Evolutionary conservation across 1,284 basidiomycete species (phyloP).

Genomic region (Cutaneotrichosporon curvatum): DNA sequence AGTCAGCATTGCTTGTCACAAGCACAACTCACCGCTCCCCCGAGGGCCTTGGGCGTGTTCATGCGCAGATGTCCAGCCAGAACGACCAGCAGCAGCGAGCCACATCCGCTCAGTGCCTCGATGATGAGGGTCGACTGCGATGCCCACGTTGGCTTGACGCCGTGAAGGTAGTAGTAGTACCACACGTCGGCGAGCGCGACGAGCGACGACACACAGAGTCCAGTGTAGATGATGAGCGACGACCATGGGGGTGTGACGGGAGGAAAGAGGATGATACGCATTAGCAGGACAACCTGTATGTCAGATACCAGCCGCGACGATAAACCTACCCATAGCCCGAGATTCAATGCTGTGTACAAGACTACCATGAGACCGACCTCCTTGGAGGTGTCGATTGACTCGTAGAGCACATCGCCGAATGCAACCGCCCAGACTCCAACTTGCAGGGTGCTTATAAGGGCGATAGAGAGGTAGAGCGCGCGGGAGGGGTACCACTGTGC

Average conservation of each 20-base stretch:
- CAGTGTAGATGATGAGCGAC: conserved; percentile 24
- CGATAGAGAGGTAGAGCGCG: conserved; percentile 15
- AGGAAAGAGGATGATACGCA: conserved; percentile 27
- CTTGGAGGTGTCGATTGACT: conserved; percentile 17
- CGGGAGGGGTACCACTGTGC: conserved; percentile 4
- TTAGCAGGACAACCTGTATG: conserved; percentile 3
- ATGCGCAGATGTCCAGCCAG: conserved; percentile 28
- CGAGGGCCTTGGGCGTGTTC: conserved; percentile 29
- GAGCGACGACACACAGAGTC: conserved; percentile 23
- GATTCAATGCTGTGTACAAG: background rate
- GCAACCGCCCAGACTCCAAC: conserved; percentile 31
- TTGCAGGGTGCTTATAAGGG: conserved; percentile 20
- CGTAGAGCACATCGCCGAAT: conserved; percentile 22
- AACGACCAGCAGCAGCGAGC: conserved; percentile 21
- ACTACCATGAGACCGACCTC: background rate
- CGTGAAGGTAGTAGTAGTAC: conserved; percentile 23
- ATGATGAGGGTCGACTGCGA: conserved; percentile 17
- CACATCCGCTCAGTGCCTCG: conserved; percentile 23
- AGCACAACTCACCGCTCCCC: conserved; percentile 29
- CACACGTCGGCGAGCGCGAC: conserved; percentile 22
- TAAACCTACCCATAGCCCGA: background rate
- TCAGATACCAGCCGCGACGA: background rate
- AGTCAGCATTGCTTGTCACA: background rate
- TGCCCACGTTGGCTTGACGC: conserved; percentile 29
- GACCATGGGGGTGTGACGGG: conserved; percentile 37